A percentile compares a stretch with the other conserved stretches of the same genome.
Evolutionary conservation across 2,329 filamentous ascomycete genomes (phyloP).

Genomic region (Botrytis fabae): DNA sequence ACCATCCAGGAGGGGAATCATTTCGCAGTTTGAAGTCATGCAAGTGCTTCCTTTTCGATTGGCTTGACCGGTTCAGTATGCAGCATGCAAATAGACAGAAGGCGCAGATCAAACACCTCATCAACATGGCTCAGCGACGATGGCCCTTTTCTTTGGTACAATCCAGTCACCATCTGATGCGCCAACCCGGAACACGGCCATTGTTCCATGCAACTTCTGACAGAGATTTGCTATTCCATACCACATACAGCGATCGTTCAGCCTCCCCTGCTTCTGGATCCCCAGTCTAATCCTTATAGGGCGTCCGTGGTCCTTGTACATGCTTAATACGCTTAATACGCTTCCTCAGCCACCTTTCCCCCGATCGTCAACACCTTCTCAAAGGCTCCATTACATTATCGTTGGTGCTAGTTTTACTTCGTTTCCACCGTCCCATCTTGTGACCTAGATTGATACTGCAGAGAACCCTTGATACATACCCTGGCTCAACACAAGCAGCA

Average conservation of each 20-base stretch:
- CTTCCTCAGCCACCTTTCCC: constrained; percentile 9
- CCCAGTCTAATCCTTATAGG: constrained; percentile 19
- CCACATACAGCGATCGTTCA: neutral
- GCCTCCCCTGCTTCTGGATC: neutral
- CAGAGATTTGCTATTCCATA: constrained; percentile 3
- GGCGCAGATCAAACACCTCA: constrained; percentile 15
- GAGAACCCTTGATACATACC: neutral
- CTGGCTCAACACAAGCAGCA: neutral
- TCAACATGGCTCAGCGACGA: constrained; percentile 11
- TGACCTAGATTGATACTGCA: neutral
- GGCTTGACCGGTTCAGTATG: neutral
- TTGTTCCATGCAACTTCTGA: constrained; percentile 9
- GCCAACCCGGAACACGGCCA: constrained; percentile 21
- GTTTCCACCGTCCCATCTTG: neutral
- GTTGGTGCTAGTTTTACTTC: neutral
- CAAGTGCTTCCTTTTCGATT: neutral
- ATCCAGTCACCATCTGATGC: neutral
- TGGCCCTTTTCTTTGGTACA: neutral
- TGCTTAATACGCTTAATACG: neutral
- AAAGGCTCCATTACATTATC: neutral
- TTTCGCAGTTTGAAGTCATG: neutral
- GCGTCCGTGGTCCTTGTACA: constrained; percentile 5
- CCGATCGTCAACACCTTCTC: neutral
- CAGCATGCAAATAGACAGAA: neutral
- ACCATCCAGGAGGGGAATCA: neutral